phyloP scores from a whole-genome alignment of 257 asterid species.

The Jaltomata sinuosa region DNA sequence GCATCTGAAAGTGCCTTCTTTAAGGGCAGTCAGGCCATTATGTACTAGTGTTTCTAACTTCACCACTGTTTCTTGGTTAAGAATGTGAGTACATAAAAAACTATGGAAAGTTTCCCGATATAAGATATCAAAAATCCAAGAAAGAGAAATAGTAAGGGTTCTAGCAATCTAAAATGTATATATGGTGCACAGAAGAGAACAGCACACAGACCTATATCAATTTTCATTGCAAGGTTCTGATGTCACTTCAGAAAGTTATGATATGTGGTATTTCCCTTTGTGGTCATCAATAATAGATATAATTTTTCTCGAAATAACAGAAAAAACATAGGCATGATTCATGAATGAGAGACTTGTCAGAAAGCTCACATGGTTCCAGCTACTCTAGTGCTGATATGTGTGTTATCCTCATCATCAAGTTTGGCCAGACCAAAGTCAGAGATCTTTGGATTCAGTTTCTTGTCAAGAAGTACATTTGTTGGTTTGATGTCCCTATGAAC shows the following conservation, averaged over 20 bases:
- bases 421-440: conserved; percentile 10
- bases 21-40: not conserved
- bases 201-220: not conserved
- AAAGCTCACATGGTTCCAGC: conserved; percentile 1
- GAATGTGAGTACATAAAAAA: no score
- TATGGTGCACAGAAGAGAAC: not conserved
- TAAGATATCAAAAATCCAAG: not conserved
- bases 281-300: not conserved
- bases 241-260: not conserved
- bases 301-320: no score
- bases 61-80: no score
- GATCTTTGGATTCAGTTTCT: conserved; percentile 1
- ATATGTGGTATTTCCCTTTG: not conserved
- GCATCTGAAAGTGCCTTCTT: not conserved
- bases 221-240: not conserved
- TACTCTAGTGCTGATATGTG: conserved; percentile 7
- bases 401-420: conserved; percentile 3
- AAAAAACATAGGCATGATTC: not conserved
- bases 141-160: not conserved
- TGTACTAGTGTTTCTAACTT: not conserved
- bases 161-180: not conserved
- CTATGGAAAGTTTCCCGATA: no score
- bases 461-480: conserved; percentile 2
- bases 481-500: conserved; percentile 12
- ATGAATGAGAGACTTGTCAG: not conserved